Base-by-base conservation (phyloP, 1,284 basidiomycete genomes). In the Athelia sp. region DNA sequence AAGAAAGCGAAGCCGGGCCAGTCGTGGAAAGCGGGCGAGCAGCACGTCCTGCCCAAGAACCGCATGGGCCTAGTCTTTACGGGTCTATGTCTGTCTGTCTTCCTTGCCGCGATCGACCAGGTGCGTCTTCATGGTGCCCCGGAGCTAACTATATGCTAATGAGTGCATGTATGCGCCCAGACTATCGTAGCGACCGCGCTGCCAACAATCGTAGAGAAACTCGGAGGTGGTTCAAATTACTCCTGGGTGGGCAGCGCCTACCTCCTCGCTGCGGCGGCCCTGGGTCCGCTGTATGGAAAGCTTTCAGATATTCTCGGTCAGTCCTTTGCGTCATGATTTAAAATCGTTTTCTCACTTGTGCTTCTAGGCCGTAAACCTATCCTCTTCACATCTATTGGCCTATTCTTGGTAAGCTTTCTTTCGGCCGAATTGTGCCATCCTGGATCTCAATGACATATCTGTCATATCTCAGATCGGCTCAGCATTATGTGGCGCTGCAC, bases 191-290 rank as follows among this genome's bases (percentile, higher is more conserved):
- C 86, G 1, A 91, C 87, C 13, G 88, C 88, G n/a, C 66, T 91
- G 35, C 88, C 88, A 1, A 90, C 85, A 2, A 90, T 91, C 45
- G 86, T 89, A 8, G 68, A 62, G 13, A 66, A 85, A 31, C 74
- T 91, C 0, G 84, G 85, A 36, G 84, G 82, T 24, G 87, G 86
- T 6, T 75, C 67, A 15, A 72, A 76, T 40, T 89, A 88, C 58
- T 82, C 82, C 52, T 90, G 87, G 87, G 84, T 88, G 19, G 87
- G 86, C 58, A 87, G 86, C 56, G 80, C 88, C 32, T 92, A 91
- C 61, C 71, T 92, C 17, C 76, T 91, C 19, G 77, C 82, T 2
- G 78, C 83, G 2, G 81, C 82, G n/a, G 78, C 82, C 2, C 68
- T 87, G 13, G 74, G 81, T 0, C 86, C 89, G 0, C 56, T 90